Evolutionary conservation across 176 grass and related monocot genomes (phyloP).

Genomic region (Oryza punctata): DNA sequence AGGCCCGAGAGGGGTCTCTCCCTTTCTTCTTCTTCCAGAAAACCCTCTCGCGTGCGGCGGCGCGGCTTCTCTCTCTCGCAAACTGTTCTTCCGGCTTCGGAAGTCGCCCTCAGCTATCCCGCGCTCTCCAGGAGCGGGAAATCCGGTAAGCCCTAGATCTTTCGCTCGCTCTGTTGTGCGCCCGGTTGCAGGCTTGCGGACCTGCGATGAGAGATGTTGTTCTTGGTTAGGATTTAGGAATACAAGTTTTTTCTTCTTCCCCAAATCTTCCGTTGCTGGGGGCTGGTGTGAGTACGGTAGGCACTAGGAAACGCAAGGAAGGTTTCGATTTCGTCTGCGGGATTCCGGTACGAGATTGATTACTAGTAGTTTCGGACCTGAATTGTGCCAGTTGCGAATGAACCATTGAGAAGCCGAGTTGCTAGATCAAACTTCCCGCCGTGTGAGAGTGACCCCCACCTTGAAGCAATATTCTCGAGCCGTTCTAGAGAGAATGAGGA

Average conservation of each 20-base stretch:
- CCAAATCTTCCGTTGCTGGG: background rate
- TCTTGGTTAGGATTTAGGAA: background rate
- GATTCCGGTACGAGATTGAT: background rate
- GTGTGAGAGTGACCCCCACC: no score
- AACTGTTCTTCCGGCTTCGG: no score
- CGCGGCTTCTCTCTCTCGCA: background rate
- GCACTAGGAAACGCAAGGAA: background rate
- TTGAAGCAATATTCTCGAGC: background rate
- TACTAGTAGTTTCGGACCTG: background rate
- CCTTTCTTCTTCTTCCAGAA: background rate
- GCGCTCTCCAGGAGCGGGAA: background rate
- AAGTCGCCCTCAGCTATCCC: no score
- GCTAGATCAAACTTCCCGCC: background rate
- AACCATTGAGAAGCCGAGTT: background rate
- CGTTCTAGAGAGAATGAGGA: background rate
- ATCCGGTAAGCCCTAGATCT: background rate
- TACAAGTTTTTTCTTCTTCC: background rate
- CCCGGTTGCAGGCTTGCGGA: background rate
- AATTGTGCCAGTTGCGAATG: background rate
- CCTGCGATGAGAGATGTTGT: background rate
- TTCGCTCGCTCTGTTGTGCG: background rate
- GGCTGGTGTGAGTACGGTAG: background rate
- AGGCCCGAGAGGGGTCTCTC: background rate
- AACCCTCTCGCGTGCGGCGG: conserved; percentile 33
- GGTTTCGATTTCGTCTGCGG: background rate